phyloP scores from a whole-genome alignment of 164 flowering plant genomes.

The Pachysandra terminalis region DNA sequence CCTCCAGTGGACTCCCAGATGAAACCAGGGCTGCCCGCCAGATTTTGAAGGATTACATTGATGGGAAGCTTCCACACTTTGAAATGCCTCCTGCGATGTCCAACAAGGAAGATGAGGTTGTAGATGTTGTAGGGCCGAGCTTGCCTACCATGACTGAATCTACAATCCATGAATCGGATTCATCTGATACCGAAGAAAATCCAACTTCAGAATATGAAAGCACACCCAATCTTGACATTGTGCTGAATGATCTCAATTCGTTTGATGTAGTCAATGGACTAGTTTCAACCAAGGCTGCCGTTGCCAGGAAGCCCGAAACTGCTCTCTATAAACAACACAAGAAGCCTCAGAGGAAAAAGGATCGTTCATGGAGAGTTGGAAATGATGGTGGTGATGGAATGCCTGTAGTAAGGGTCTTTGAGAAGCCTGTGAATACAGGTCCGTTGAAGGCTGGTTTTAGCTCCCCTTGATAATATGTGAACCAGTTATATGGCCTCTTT shows the following conservation, averaged over 20 bases:
- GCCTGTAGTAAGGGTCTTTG: constrained; percentile 65
- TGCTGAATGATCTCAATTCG: constrained; percentile 60
- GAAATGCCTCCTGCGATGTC: constrained; percentile 67
- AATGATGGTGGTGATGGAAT: constrained; percentile 74
- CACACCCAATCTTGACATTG: constrained; percentile 35
- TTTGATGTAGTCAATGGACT: constrained; percentile 68
- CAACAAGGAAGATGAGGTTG: constrained; percentile 20
- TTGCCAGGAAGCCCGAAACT: constrained; percentile 29
- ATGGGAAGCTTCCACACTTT: constrained; percentile 83
- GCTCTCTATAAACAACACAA: constrained; percentile 74
- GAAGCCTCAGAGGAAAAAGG: constrained; percentile 85
- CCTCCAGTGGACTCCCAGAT: constrained; percentile 89
- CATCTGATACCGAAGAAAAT: constrained; percentile 34
- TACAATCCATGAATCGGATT: constrained; percentile 24
- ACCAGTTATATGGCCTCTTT: too few species aligned
- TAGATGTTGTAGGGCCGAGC: constrained; percentile 15
- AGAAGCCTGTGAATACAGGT: constrained; percentile 58
- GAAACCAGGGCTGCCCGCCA: constrained; percentile 82
- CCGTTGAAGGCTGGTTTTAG: constrained; percentile 18
- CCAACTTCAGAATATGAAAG: constrained; percentile 16
- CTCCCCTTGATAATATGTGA: neutral
- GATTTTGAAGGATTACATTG: constrained; percentile 86
- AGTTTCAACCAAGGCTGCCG: constrained; percentile 28
- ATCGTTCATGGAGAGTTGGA: constrained; percentile 79
- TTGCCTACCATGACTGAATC: constrained; percentile 19